Evolutionary conservation across 805 yeast species (phyloP).

Genomic region (Lachancea waltii): DNA sequence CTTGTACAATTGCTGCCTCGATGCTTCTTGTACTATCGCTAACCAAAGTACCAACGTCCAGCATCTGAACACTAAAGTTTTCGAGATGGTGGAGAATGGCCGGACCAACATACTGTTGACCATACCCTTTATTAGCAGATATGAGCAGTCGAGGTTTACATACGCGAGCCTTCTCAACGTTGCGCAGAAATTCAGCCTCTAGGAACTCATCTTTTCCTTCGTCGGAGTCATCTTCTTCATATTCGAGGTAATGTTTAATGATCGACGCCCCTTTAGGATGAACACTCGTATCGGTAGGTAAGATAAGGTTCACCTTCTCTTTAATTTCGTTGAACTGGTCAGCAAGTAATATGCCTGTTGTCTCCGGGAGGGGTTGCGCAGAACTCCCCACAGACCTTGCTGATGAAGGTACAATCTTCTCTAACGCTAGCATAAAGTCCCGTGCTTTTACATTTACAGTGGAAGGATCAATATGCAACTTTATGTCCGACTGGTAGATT

Average conservation of each 20-base stretch:
- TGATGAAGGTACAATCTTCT: conserved; percentile 85
- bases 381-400: conserved; percentile 73
- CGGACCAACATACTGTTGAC: conserved; percentile 77
- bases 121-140: conserved; percentile 70
- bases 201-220: conserved; percentile 37
- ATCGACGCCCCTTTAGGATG: conserved; percentile 21
- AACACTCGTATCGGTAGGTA: conserved; percentile 44
- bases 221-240: conserved; percentile 28
- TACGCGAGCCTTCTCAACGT: conserved; percentile 52
- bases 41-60: conserved; percentile 72
- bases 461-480: conserved; percentile 64
- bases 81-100: conserved; percentile 80
- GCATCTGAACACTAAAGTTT: conserved; percentile 80
- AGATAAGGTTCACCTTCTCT: conserved; percentile 43
- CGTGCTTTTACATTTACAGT: conserved; percentile 66
- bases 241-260: conserved; percentile 32
- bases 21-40: conserved; percentile 76
- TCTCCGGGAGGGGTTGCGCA: conserved; percentile 74
- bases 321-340: conserved; percentile 43
- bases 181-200: conserved; percentile 53
- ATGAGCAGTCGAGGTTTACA: conserved; percentile 78
- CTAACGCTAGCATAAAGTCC: conserved; percentile 82
- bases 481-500: conserved; percentile 70
- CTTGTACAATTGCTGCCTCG: conserved; percentile 77
- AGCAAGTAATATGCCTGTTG: conserved; percentile 58